Conservation (phyloP, 352 stramenopile genomes). For the Plasmopara halstedii region DNA sequence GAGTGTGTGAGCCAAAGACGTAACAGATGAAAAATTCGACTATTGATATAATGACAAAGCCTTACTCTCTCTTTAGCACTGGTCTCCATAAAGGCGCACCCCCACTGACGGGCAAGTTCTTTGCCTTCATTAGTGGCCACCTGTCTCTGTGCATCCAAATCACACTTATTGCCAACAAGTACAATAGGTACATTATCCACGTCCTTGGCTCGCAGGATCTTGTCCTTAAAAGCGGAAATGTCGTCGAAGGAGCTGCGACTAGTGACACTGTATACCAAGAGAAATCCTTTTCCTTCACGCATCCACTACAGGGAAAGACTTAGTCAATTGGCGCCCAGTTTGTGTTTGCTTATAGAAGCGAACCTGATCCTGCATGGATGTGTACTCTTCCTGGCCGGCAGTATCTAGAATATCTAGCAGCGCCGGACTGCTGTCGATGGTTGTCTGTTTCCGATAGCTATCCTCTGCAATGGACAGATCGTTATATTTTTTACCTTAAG, state of each 20-base stretch:
- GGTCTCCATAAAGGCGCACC: constrained; percentile 84
- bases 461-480: constrained; percentile 51
- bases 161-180: constrained; percentile 86
- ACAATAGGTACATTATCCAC: constrained; percentile 83
- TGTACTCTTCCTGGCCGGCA: constrained; percentile 89
- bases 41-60: neutral
- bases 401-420: constrained; percentile 89
- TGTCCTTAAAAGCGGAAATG: constrained; percentile 84
- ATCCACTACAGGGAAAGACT: constrained; percentile 61
- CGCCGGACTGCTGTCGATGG: constrained; percentile 74
- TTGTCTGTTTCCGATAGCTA: constrained; percentile 88
- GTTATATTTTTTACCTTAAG: neutral
- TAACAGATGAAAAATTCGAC: neutral
- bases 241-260: constrained; percentile 88
- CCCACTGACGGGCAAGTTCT: constrained; percentile 63
- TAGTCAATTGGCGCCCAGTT: neutral
- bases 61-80: constrained; percentile 81
- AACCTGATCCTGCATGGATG: constrained; percentile 87
- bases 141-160: constrained; percentile 69
- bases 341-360: neutral
- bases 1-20: constrained; percentile 1
- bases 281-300: constrained; percentile 87
- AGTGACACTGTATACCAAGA: constrained; percentile 87
- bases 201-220: constrained; percentile 86
- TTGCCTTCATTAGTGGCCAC: constrained; percentile 59